Evolutionary conservation across 192 early-diverging fungal genomes (phyloP).

Genomic region (Dissophora globulifera): DNA sequence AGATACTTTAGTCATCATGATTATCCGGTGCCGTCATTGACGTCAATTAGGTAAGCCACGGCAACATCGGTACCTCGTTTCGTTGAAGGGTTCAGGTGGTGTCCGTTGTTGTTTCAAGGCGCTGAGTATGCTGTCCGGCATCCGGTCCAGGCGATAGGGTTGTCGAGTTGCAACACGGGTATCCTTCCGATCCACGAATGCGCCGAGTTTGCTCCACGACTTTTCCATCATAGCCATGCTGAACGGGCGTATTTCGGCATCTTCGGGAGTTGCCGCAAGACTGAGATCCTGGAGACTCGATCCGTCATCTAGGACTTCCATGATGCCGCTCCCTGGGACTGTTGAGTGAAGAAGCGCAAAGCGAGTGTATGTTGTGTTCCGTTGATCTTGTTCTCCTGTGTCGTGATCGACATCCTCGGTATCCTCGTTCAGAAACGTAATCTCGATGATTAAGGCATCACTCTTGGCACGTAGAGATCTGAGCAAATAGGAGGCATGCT

Average conservation of each 20-base stretch:
- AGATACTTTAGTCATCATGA: no score
- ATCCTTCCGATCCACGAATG: constrained; percentile 13
- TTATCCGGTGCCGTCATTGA: no score
- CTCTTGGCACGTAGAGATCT: constrained; percentile 10
- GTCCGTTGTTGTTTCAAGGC: neutral
- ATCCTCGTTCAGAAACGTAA: neutral
- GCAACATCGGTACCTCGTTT: no score
- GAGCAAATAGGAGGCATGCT: constrained; percentile 13
- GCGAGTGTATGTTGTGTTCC: constrained; percentile 2
- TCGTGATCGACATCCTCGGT: neutral
- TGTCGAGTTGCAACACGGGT: neutral
- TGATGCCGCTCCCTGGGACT: neutral
- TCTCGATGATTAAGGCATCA: constrained; percentile 19
- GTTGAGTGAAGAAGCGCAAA: constrained; percentile 11
- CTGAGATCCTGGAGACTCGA: neutral
- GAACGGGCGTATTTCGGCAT: constrained; percentile 1
- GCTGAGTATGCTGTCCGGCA: neutral
- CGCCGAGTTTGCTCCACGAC: constrained; percentile 27
- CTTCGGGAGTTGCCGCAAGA: neutral
- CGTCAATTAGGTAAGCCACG: no score
- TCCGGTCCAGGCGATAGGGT: constrained; percentile 9
- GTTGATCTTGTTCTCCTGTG: neutral
- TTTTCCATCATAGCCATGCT: constrained; percentile 38
- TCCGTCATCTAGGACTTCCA: constrained; percentile 7
- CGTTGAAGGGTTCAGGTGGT: no score